Percentiles rank a stretch among this genome's conserved stretches.
Conservation (phyloP, 352 stramenopile genomes). For the Phytophthora ohioensis region DNA sequence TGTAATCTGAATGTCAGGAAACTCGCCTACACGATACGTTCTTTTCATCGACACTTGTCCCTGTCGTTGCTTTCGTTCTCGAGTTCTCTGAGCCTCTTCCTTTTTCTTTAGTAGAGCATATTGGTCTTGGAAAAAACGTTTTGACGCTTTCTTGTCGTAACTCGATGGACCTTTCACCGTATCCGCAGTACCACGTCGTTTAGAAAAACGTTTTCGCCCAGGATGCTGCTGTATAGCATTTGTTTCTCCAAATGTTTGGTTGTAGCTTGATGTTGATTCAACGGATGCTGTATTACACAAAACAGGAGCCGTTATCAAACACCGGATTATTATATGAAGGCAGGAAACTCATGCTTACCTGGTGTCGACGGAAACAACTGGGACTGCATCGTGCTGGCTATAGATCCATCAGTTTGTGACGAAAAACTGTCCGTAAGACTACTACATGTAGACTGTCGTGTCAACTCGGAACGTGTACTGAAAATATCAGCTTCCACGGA, state of each 20-base stretch:
- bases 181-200: conserved; percentile 22
- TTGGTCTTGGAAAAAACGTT: conserved; percentile 72
- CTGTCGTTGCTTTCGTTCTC: conserved; percentile 54
- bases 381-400: conserved; percentile 47
- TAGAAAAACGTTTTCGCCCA: conserved; percentile 44
- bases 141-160: conserved; percentile 45
- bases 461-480: conserved; percentile 17
- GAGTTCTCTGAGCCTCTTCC: conserved; percentile 60
- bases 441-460: conserved; percentile 7
- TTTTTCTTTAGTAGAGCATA: conserved; percentile 63
- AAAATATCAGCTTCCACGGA: conserved; percentile 74
- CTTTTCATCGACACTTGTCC: conserved; percentile 70
- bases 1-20: conserved; percentile 86
- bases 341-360: conserved; percentile 28
- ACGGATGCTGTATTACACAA: conserved; percentile 19
- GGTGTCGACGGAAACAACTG: conserved; percentile 47
- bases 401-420: conserved; percentile 19
- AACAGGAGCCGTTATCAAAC: background rate
- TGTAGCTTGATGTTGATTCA: conserved; percentile 8
- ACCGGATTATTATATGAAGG: background rate
- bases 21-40: conserved; percentile 76
- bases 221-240: conserved; percentile 12
- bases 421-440: conserved; percentile 1
- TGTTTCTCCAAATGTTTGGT: conserved; percentile 14
- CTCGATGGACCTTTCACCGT: conserved; percentile 23